Evolutionary conservation across 2,329 filamentous ascomycete species (phyloP).

Genomic region (Colletotrichum kahawae): DNA sequence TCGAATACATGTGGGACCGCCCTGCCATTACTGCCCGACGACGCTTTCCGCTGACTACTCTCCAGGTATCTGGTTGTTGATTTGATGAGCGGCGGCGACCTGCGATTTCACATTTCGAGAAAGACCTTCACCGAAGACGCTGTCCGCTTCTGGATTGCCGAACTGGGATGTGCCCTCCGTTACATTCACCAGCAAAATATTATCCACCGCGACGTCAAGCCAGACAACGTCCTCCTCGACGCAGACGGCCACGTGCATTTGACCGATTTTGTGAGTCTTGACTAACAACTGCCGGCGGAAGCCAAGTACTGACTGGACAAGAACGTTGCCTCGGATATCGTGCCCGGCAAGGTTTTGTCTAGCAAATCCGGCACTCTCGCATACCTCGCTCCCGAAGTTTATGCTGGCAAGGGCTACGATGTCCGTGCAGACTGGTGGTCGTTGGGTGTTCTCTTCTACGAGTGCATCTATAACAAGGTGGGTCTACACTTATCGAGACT

Average conservation of each 20-base stretch:
- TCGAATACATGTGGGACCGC: conserved; percentile 87
- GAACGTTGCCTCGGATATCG: conserved; percentile 96
- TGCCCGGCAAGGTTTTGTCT: conserved; percentile 80
- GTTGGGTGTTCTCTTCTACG: conserved; percentile 95
- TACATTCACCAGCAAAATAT: conserved; percentile 89
- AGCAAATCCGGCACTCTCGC: conserved; percentile 97
- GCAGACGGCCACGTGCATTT: conserved; percentile 94
- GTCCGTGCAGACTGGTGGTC: conserved; percentile 99
- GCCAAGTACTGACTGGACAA: conserved; percentile 42
- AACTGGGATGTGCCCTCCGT: conserved; percentile 87
- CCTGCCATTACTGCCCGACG: background rate
- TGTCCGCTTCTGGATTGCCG: conserved; percentile 95
- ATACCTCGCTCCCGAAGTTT: conserved; percentile 95
- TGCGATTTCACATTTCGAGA: conserved; percentile 96
- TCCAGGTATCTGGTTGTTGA: conserved; percentile 97
- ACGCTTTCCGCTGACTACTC: conserved; percentile 23
- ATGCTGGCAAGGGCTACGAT: conserved; percentile 86
- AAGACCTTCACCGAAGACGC: conserved; percentile 98
- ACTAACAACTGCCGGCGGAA: background rate
- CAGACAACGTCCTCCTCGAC: conserved; percentile 88
- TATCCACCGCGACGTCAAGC: conserved; percentile 90
- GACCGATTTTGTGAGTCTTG: conserved; percentile 84
- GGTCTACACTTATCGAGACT: background rate
- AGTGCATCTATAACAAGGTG: conserved; percentile 99
- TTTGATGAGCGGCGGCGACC: conserved; percentile 95